A percentile compares a stretch with the other conserved stretches of the same genome.
Conservation (phyloP, 345 rosid genomes). For the Sisymbrium irio region DNA sequence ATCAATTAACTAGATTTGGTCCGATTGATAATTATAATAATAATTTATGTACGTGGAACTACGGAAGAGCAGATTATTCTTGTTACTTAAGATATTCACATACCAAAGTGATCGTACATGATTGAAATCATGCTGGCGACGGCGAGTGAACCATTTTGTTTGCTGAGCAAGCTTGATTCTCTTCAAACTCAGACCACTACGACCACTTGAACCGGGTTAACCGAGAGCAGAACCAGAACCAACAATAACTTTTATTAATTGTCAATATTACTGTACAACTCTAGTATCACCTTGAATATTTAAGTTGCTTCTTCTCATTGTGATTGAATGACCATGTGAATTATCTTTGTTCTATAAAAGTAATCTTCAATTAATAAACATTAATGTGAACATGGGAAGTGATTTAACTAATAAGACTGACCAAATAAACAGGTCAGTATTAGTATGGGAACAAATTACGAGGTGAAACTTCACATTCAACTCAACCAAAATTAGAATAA, state of each 20-base stretch:
- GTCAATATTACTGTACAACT: neutral
- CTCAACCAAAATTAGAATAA: constrained; percentile 14
- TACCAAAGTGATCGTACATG: neutral
- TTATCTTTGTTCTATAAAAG: neutral
- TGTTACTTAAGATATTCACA: neutral
- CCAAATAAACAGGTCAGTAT: neutral
- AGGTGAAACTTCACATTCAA: constrained; percentile 32
- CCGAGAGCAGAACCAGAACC: neutral
- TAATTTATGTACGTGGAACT: neutral
- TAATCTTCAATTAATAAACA: neutral
- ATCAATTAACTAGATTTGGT: neutral
- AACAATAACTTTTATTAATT: neutral
- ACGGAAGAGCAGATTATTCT: neutral
- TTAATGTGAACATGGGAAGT: neutral
- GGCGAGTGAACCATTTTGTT: neutral
- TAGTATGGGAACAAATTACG: constrained; percentile 28
- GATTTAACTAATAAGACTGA: neutral
- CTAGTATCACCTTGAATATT: neutral
- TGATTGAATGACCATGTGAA: neutral
- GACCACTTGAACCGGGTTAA: neutral
- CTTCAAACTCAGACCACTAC: neutral
- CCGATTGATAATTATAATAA: neutral
- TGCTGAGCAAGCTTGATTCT: neutral
- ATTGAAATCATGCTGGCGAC: neutral
- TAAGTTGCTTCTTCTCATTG: neutral